Evolutionary conservation across 352 stramenopile species (phyloP), one percentile per base, ranked within the genome.

Genomic region (Pythium rhizo-oryzae): DNA sequence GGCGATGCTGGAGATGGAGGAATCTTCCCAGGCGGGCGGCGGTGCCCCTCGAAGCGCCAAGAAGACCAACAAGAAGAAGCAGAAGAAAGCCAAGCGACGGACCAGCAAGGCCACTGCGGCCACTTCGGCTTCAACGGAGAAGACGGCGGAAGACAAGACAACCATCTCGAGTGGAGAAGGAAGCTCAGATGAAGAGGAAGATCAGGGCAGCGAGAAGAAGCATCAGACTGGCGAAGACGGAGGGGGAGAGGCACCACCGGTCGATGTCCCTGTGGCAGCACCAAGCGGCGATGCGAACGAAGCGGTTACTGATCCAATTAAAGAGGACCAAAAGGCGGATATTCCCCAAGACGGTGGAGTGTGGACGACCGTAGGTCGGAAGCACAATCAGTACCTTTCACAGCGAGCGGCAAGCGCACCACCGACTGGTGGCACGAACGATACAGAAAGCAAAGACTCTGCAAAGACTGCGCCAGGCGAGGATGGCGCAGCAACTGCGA

Each of bases 1-100:
- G 74, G 76, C 79, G 8, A 95, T 95, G 87, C 71, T 95, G 2
- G 85, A 95, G 70, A 87, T 93, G 78, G 87, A 95, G 56, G 85
- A 91, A 54, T 72, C 76, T 18, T 61, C 51, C 74, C 16, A 43
- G 47, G 44, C 44, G 24, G 43, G 35, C 54, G 35, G 18, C 9
- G 19, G 68, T 35, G 50, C 21, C 4, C 1, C 75, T 43, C 30
- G 62, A 46, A 37, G 87, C 81, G 59, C 74, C 21, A 72, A 68
- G 53, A 72, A 72, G 53, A 21, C 53, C n/a, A 68, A 46, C 65
- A 93, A 90, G 71, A 94, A 91, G 75, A 90, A 90, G 67, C 82
- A 80, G 49, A 90, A 92, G 62, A 91, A 89, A 21, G 71, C 73
- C 0, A 93, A 93, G 71, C 81, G 87, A 57, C 69, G 73, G 0